Base-by-base conservation (phyloP, 345 rosid species). In the Citrus reticulata region DNA sequence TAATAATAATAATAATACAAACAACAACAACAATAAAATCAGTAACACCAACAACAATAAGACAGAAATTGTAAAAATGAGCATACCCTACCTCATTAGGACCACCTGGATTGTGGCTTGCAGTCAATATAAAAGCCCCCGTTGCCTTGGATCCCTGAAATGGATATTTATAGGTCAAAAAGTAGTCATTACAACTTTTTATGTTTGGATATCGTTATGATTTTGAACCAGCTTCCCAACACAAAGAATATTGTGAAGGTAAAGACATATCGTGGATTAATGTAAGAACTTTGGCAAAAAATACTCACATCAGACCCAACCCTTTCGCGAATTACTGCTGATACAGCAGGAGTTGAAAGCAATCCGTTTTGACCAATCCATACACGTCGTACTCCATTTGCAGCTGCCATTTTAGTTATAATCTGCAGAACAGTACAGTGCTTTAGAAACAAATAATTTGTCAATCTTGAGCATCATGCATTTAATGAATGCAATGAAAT, bases 61-160 rank as follows among this genome's bases (percentile, higher is more conserved):
- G 37, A 68, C 11, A 42, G 69, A 64, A 69, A 57, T 2, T 32
- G 29, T 4, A 74, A 25, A 73, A 64, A 29, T 32, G 67, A 54
- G 57, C 7, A 57, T 37, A 39, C 58, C 70, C 1, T 30, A 95
- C 99, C 98, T 97, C 99, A 87, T 85, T 77, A 59, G 99, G 99
- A 79, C 99, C 99, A 79, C 99, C 99, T 62, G 99, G 98, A 81
- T 97, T 97, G 85, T 97, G 99, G 84, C 99, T 97, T 73, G 99
- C 99, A 22, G 99, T 97, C 91, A 97, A 88, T 76, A 97, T 97
- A 85, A 97, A 97, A 77, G 89, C 93, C 73, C 99, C 99, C 0
- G 93, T 88, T 81, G 99, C 93, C 86, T 88, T 97, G 39, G 98
- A 88, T 78, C 96, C 99, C 99, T 97, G 92, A 78, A 66, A 85